Conservation (phyloP, 179 eudicot species). For the Camellia oleifera region DNA sequence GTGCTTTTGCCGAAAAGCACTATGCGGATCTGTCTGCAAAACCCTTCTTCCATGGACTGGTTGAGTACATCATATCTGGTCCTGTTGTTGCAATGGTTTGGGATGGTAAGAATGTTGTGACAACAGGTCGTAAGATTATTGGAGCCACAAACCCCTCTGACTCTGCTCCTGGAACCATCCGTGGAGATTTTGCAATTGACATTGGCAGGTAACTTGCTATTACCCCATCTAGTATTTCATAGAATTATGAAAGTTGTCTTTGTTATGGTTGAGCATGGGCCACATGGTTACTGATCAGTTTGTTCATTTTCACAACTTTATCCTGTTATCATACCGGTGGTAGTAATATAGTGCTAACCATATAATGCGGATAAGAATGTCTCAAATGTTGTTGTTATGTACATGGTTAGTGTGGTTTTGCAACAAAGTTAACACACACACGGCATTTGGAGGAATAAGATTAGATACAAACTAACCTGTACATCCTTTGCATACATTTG, state of each 20-base stretch:
- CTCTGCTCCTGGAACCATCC: conserved; percentile 97
- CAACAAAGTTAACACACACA: no score
- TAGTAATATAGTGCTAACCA: no score
- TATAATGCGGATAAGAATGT: no score
- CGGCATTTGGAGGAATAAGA: no score
- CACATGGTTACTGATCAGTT: background rate
- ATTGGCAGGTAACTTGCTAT: conserved; percentile 72
- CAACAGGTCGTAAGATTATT: conserved; percentile 85
- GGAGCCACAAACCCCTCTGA: conserved; percentile 97
- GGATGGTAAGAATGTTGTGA: conserved; percentile 94
- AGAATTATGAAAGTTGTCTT: background rate
- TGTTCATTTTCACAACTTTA: no score
- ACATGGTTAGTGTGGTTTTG: no score
- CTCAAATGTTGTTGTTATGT: no score
- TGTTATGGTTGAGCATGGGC: no score
- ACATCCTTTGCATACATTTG: no score
- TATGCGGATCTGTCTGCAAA: conserved; percentile 90
- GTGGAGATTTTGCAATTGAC: conserved; percentile 92
- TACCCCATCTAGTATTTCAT: background rate
- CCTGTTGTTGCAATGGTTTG: conserved; percentile 98
- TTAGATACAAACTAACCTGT: no score
- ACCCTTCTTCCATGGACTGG: conserved; percentile 87
- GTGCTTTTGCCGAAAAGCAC: conserved; percentile 86
- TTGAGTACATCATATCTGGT: conserved; percentile 90
- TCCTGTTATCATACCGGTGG: no score